Evolutionary conservation across 306 rosid species (phyloP).

Genomic region (Pyrus betulifolia): DNA sequence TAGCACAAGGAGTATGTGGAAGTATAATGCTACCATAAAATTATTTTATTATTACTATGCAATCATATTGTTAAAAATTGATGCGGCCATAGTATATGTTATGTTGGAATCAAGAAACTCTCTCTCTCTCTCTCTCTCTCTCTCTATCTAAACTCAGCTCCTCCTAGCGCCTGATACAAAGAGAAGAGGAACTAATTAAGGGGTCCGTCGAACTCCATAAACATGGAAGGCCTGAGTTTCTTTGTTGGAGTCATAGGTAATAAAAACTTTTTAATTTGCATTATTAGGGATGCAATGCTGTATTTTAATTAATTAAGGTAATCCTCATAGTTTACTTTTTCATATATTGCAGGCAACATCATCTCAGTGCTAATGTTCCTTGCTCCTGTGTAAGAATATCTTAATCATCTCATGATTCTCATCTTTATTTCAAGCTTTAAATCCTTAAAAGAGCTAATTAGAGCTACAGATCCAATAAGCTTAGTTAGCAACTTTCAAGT

Average conservation of each 20-base stretch:
- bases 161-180: not conserved
- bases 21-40: not conserved
- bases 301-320: not conserved
- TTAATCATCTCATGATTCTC: not conserved
- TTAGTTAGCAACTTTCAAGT: too few species aligned
- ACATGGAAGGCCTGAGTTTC: conserved; percentile 44
- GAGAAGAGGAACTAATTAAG: not conserved
- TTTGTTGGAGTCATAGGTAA: conserved; percentile 49
- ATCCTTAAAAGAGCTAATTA: not conserved
- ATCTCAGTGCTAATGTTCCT: conserved; percentile 64
- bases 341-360: conserved; percentile 41
- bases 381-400: conserved; percentile 48
- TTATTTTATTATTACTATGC: too few species aligned
- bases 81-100: not conserved
- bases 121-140: too few species aligned
- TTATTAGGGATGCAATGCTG: not conserved
- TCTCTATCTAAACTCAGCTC: not conserved
- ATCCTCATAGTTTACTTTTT: not conserved
- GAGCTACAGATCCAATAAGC: not conserved
- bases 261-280: not conserved
- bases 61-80: not conserved
- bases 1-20: not conserved
- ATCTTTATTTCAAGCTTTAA: not conserved
- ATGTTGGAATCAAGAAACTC: not conserved
- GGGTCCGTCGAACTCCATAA: not conserved